Conservation (phyloP, 2,329 filamentous ascomycete species). For the Pseudofabraea citricarpa region DNA sequence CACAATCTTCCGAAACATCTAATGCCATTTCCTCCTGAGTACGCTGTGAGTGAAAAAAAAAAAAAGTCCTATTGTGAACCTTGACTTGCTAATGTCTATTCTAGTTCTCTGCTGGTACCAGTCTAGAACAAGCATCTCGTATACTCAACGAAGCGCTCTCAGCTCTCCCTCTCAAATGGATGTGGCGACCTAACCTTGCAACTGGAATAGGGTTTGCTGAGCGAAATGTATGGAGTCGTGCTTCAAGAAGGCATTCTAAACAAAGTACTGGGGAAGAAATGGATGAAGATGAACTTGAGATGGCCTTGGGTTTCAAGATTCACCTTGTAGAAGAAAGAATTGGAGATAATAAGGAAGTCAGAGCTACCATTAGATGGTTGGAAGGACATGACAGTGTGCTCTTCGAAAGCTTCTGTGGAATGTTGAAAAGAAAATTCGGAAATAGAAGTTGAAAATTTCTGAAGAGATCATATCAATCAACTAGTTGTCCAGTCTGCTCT, state of each 20-base stretch:
- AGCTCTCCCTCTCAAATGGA: slow-evolving; percentile 23
- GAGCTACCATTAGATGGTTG: slow-evolving; percentile 61
- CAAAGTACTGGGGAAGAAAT: slow-evolving; percentile 16
- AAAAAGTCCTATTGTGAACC: too few species aligned
- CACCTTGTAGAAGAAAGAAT: slow-evolving; percentile 34
- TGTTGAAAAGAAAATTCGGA: slow-evolving; percentile 58
- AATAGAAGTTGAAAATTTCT: too few species aligned
- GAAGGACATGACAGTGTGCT: slow-evolving; percentile 68
- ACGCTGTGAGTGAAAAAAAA: slow-evolving; percentile 32
- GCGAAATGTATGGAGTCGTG: slow-evolving; percentile 28
- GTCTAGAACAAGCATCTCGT: slow-evolving; percentile 3
- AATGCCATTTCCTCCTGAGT: slow-evolving; percentile 47
- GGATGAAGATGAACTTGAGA: slow-evolving; percentile 31
- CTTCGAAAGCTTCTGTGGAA: slow-evolving; percentile 85
- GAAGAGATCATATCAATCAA: too few species aligned
- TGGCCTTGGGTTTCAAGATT: slow-evolving; percentile 55
- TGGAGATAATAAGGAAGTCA: slow-evolving; percentile 36
- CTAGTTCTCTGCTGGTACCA: not conserved
- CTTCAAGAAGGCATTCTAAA: slow-evolving; percentile 30
- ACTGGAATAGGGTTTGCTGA: slow-evolving; percentile 24
- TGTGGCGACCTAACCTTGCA: slow-evolving; percentile 19
- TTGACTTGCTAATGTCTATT: too few species aligned
- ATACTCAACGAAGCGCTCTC: slow-evolving; percentile 23
- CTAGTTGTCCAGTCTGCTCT: too few species aligned
- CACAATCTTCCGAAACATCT: slow-evolving; percentile 40